These are phyloP conservation scores for Diaporthe longicolla DNA, from an alignment of 2,329 filamentous ascomycete species.

Conservation along the genomic window DNA sequence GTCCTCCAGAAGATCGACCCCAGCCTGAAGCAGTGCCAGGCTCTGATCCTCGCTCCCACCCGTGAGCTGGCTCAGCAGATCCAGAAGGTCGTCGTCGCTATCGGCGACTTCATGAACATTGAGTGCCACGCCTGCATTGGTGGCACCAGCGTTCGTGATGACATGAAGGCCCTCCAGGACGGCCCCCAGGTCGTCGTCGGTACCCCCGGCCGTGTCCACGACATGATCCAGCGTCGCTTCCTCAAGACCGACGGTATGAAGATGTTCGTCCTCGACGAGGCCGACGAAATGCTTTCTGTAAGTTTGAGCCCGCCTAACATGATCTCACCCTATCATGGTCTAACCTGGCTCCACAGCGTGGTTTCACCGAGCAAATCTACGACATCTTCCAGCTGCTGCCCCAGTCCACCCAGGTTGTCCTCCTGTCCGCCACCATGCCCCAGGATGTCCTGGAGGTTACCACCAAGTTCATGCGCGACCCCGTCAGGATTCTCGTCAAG, in stretches of 20 bases:
- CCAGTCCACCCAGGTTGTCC: slow-evolving; percentile 97
- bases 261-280: slow-evolving; percentile 74
- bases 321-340: slow-evolving; percentile 47
- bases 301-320: slow-evolving; percentile 51
- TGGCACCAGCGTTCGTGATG: slow-evolving; percentile 96
- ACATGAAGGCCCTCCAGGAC: slow-evolving; percentile 97
- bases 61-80: slow-evolving; percentile 98
- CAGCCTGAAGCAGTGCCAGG: slow-evolving; percentile 91
- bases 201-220: slow-evolving; percentile 91
- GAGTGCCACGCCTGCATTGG: slow-evolving; percentile 99
- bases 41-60: slow-evolving; percentile 94
- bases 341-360: slow-evolving; percentile 77
- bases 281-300: slow-evolving; percentile 81
- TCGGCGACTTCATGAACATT: slow-evolving; percentile 99
- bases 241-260: slow-evolving; percentile 74
- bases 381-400: slow-evolving; percentile 98
- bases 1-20: slow-evolving; percentile 97
- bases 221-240: slow-evolving; percentile 73
- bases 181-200: slow-evolving; percentile 98
- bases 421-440: slow-evolving; percentile 95
- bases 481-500: slow-evolving; percentile 96
- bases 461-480: slow-evolving; percentile 99
- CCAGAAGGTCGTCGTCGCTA: slow-evolving; percentile 98
- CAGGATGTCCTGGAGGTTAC: slow-evolving; percentile 99
- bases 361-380: slow-evolving; percentile 99